Conservation (phyloP, 352 stramenopile genomes). For the Phytophthora citrophthora region DNA sequence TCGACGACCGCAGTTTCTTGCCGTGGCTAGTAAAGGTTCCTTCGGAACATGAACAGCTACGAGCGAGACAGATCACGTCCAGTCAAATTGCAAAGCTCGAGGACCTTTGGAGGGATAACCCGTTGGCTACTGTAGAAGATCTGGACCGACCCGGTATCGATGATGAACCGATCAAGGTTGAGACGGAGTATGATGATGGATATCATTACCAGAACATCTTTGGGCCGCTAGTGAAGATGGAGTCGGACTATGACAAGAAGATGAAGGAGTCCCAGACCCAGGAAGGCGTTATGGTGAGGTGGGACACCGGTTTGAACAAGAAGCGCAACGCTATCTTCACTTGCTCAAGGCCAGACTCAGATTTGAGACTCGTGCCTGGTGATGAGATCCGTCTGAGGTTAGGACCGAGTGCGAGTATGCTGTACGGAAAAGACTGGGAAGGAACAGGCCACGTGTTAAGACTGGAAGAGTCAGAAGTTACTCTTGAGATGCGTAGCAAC, state of each 20-base stretch:
- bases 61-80: constrained; percentile 94
- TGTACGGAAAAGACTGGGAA: constrained; percentile 93
- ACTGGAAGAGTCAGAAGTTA: constrained; percentile 86
- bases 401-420: constrained; percentile 77
- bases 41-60: constrained; percentile 91
- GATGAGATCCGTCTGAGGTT: constrained; percentile 97
- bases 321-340: constrained; percentile 97
- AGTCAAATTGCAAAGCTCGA: constrained; percentile 90
- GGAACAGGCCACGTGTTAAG: constrained; percentile 94
- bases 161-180: constrained; percentile 86
- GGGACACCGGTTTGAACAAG: constrained; percentile 97
- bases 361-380: constrained; percentile 94
- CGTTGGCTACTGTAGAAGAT: constrained; percentile 96
- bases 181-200: constrained; percentile 97
- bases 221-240: constrained; percentile 99
- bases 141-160: constrained; percentile 94
- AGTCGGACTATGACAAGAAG: constrained; percentile 99
- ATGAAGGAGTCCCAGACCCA: constrained; percentile 98
- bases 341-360: constrained; percentile 88
- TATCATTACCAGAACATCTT: constrained; percentile 99
- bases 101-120: constrained; percentile 97
- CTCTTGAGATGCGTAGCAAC: constrained; percentile 85
- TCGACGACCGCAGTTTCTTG: constrained; percentile 97
- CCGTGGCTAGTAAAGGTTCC: constrained; percentile 97
- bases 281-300: constrained; percentile 92